Evolutionary conservation across 140 eudicot species (phyloP).

Genomic region (Erigeron philadelphicus): DNA sequence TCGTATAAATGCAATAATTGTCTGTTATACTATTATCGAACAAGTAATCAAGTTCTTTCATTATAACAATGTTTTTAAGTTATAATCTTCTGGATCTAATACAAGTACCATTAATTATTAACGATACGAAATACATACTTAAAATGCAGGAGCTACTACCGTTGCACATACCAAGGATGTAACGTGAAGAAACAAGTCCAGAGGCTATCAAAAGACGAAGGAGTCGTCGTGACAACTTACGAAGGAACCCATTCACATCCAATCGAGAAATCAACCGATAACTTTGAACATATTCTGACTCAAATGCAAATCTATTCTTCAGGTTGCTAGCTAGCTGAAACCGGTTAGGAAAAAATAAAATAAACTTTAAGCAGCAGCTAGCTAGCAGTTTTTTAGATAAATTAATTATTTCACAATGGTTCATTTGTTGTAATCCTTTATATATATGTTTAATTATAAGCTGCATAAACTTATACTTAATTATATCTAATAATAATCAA

Average conservation of each 20-base stretch:
- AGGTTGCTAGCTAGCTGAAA: slow-evolving; percentile 21
- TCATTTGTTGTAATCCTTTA: slow-evolving; percentile 21
- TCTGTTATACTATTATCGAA: too few relatives aligned
- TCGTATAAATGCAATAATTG: too few relatives aligned
- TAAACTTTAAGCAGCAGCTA: slow-evolving; percentile 6
- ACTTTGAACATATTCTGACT: slow-evolving; percentile 48
- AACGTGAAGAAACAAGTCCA: slow-evolving; percentile 58
- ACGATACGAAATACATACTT: neutral
- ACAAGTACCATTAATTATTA: too few relatives aligned
- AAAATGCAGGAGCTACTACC: slow-evolving; percentile 34
- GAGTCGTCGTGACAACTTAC: slow-evolving; percentile 53
- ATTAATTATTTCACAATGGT: slow-evolving; percentile 16
- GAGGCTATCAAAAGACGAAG: slow-evolving; percentile 49
- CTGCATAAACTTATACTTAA: slow-evolving; percentile 5
- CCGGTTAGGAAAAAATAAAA: neutral
- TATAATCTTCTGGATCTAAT: too few relatives aligned
- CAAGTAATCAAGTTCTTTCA: too few relatives aligned
- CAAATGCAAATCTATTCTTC: slow-evolving; percentile 44
- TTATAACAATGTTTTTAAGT: too few relatives aligned
- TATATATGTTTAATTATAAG: neutral
- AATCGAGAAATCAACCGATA: slow-evolving; percentile 38
- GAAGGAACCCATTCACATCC: slow-evolving; percentile 51
- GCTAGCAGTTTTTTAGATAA: neutral
- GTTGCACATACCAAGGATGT: slow-evolving; percentile 46
- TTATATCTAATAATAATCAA: slow-evolving; percentile 16